These are phyloP conservation scores for Salicornia ramosissima DNA, from an alignment of 148 eudicot species.

Conservation along the genomic window DNA sequence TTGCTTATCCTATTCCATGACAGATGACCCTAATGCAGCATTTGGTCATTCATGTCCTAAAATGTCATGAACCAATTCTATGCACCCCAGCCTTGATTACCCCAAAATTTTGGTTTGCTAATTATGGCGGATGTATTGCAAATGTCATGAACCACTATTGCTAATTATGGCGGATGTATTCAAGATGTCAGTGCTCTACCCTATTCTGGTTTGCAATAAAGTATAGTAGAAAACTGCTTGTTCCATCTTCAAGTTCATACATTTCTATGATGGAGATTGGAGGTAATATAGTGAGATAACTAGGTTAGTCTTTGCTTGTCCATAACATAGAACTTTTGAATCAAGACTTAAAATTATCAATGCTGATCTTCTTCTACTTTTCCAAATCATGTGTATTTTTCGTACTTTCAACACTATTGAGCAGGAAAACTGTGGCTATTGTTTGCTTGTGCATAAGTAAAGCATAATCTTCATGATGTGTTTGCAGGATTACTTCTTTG, in stretches of 20 bases:
- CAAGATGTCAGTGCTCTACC: too few relatives aligned
- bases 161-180: too few relatives aligned
- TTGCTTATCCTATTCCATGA: not conserved
- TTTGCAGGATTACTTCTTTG: slow-evolving; percentile 71
- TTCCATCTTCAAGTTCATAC: too few relatives aligned
- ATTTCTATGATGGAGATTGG: too few relatives aligned
- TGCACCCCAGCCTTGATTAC: not conserved
- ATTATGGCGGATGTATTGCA: not conserved
- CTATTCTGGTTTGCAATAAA: too few relatives aligned
- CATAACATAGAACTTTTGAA: not conserved
- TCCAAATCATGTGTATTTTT: not conserved
- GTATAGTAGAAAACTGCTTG: too few relatives aligned
- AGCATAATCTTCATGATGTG: slow-evolving; percentile 9
- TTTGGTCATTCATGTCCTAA: too few relatives aligned
- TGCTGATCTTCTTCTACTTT: not conserved
- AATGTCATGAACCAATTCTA: not conserved
- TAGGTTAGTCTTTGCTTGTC: not conserved
- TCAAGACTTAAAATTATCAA: not conserved
- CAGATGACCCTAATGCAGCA: not conserved
- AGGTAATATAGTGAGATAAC: too few relatives aligned
- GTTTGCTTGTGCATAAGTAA: not conserved
- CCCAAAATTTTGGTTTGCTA: not conserved
- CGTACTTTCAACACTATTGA: not conserved
- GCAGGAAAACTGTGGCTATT: not conserved
- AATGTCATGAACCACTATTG: too few relatives aligned